phyloP scores from a whole-genome alignment of 352 stramenopile genomes.

The Phytopythium aichiense region DNA sequence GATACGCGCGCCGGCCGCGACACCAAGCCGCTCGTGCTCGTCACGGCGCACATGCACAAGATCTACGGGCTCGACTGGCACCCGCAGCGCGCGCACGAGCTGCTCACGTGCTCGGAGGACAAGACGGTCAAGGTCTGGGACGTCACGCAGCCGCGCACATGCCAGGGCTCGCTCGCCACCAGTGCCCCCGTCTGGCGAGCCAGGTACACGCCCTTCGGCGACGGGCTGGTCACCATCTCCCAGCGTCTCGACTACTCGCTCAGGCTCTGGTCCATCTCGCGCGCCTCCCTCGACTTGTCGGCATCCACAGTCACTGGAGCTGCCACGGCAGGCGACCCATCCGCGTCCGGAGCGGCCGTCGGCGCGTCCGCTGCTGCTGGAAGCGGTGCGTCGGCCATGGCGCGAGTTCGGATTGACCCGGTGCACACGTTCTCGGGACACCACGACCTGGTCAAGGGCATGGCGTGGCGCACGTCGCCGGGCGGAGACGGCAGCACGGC shows the following conservation, averaged over 20 bases:
- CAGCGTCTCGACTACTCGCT: constrained; percentile 59
- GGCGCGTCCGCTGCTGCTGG: background rate
- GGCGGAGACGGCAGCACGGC: constrained; percentile 14
- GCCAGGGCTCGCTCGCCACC: constrained; percentile 59
- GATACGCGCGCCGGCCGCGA: constrained; percentile 49
- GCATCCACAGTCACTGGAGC: background rate
- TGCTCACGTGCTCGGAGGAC: constrained; percentile 85
- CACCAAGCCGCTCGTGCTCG: constrained; percentile 48
- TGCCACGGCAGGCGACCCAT: constrained; percentile 7
- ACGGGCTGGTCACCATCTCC: constrained; percentile 73
- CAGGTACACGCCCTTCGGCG: constrained; percentile 78
- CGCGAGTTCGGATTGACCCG: constrained; percentile 25
- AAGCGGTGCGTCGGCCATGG: background rate
- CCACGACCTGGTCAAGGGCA: constrained; percentile 54
- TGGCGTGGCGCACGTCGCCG: constrained; percentile 51
- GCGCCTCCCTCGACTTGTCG: constrained; percentile 8
- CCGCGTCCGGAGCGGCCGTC: constrained; percentile 12
- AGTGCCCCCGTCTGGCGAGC: constrained; percentile 61
- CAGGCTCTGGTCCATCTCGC: constrained; percentile 59
- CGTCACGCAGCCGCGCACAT: constrained; percentile 52
- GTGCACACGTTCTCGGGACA: constrained; percentile 66
- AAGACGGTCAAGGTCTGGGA: constrained; percentile 86
- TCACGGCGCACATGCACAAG: constrained; percentile 82
- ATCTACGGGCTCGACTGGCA: constrained; percentile 84
- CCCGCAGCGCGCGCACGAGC: constrained; percentile 63